Evolutionary conservation across 2,329 filamentous ascomycete species (phyloP).

Genomic region (Fusarium chuoi): DNA sequence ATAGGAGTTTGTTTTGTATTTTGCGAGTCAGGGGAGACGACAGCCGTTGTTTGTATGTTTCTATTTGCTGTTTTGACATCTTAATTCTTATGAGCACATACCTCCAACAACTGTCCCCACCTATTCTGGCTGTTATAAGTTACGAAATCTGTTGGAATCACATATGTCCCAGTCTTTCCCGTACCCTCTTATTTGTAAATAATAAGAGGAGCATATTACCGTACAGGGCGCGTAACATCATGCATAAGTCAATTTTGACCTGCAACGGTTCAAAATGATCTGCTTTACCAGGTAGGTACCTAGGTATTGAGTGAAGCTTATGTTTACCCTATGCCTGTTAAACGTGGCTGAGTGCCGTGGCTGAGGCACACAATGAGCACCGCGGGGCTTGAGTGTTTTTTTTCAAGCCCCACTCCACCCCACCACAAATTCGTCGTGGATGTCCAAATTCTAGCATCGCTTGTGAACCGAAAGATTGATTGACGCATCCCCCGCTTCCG

Average conservation of each 20-base stretch:
- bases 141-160: neutral
- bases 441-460: conserved; percentile 49
- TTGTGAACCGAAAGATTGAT: conserved; percentile 35
- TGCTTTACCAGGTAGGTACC: too few relatives aligned
- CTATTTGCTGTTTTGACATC: neutral
- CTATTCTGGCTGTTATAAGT: neutral
- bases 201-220: neutral
- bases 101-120: neutral
- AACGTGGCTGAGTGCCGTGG: conserved; percentile 37
- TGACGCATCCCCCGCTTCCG: conserved; percentile 40
- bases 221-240: neutral
- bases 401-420: conserved; percentile 50
- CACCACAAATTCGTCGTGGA: conserved; percentile 55
- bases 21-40: neutral
- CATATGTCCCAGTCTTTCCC: neutral
- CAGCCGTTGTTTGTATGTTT: neutral
- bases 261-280: neutral
- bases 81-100: neutral
- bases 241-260: neutral
- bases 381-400: conserved; percentile 49
- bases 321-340: conserved; percentile 15
- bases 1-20: neutral
- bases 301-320: neutral
- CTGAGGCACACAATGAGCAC: conserved; percentile 38
- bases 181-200: neutral